These are phyloP conservation scores for Oryza glaberrima DNA, from an alignment of 176 grass and related monocot species.

Conservation along the genomic window DNA sequence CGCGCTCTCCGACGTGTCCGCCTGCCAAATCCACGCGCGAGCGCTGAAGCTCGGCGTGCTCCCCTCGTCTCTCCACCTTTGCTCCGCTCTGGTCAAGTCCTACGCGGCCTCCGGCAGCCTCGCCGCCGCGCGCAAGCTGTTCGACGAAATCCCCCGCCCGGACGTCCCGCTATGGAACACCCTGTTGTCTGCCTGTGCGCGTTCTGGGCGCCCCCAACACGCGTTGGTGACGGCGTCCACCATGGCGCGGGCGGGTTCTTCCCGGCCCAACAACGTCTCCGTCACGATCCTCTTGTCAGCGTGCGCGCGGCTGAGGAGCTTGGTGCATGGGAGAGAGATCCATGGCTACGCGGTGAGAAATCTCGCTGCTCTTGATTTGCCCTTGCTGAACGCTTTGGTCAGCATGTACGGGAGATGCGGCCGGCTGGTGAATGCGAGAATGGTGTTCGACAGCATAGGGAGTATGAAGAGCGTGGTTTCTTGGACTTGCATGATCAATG, in stretches of 20 bases:
- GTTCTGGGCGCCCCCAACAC: neutral
- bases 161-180: conserved; percentile 66
- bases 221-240: conserved; percentile 18
- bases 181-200: conserved; percentile 41
- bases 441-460: conserved; percentile 27
- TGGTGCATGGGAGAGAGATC: conserved; percentile 37
- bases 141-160: conserved; percentile 50
- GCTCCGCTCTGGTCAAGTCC: conserved; percentile 40
- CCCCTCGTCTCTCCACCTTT: conserved; percentile 39
- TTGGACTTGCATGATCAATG: conserved; percentile 70
- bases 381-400: conserved; percentile 49
- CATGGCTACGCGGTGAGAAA: conserved; percentile 52
- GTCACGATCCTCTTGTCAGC: conserved; percentile 50
- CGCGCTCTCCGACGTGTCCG: conserved; percentile 12
- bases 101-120: conserved; percentile 35
- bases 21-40: conserved; percentile 15
- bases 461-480: conserved; percentile 46
- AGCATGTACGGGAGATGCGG: conserved; percentile 53
- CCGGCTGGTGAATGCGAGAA: conserved; percentile 16
- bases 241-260: conserved; percentile 40
- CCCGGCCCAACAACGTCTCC: conserved; percentile 38
- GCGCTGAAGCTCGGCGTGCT: conserved; percentile 26
- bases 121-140: conserved; percentile 38
- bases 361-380: conserved; percentile 30
- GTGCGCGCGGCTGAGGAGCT: conserved; percentile 44